Base-by-base conservation (phyloP, 1,139 yeast genomes). In the Yamadazyma mexicana region DNA sequence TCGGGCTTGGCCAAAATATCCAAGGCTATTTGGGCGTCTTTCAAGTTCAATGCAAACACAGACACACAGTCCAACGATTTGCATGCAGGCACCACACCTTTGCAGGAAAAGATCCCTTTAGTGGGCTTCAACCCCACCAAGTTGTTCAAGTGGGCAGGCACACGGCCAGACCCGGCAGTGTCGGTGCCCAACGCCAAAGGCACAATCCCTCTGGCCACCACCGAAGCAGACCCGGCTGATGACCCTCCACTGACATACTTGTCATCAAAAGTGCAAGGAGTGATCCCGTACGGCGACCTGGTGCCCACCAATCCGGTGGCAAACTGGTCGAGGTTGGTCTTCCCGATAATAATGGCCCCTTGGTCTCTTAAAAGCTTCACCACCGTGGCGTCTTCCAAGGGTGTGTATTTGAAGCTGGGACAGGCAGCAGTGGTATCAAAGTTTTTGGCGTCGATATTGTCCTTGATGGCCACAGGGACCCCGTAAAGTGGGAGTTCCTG, bases 81-180 rank as follows among this genome's bases (percentile, higher is more conserved):
- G 65, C 98, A 91, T 12, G 98, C 98, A n/a, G 98, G 98, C 5
- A 92, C 94, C 18, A 92, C 96, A 40, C 98, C 98, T 8, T 71
- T 61, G 45, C 94, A 81, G 9, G 95, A 85, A 51, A 91, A 81
- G 1, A 81, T 80, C 33, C 98, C 98, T 47, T 82, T 81, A 2
- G 97, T 83, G 25, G 98, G 98, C 61, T 92, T 92, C 45, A 92
- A 75, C 11, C 98, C 98, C 48, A 92, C 75, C 52, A 92, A 64
- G 60, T 91, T 91, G 72, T 92, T 92, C 51, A 91, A 73, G 17
- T 89, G 92, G n/a, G 98, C 98, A 18, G 98, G 98, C 23, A 92
- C 98, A 56, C 98, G 77, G 35, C 97, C 97, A 10, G 96, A 87
- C 17, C 98, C 98, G n/a, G 98, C 98, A 33, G 98, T 92, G 58